Base-by-base conservation (phyloP, 2,329 filamentous ascomycete species). In the Amylocarpus encephaloides region DNA sequence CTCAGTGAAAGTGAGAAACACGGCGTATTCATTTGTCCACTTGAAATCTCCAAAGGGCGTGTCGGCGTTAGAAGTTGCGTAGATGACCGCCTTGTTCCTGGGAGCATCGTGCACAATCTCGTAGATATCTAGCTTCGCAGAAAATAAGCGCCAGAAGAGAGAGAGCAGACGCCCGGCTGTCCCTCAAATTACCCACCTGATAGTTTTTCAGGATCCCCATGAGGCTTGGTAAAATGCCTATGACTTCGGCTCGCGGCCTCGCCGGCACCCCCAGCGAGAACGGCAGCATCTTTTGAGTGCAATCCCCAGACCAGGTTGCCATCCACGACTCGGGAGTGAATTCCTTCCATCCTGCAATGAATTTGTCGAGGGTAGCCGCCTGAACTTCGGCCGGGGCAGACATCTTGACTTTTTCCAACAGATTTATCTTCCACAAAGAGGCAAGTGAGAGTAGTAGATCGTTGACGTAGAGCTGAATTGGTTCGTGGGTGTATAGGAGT, bases 311-410 rank as follows among this genome's bases (percentile, higher is more conserved):
- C 34, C 34, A 36, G 5, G 9, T 4, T 3, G 34, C 34, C 5
- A 16, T 36, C 4, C 4, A 5, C 5, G 4, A 4, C 34, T 36
- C 9, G 4, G 9, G 4, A 13, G 3, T 11, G 4, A 5, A 11
- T 54, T 34, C 48, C 51, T 36, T 56, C 53, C 32, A 59, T 59
- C 3, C 26, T 18, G 3, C 12, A 16, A 36, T 4, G 34, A 36
- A 36, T 10, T 36, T 36, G 34, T 36, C 34, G 34, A 36, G 34
- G 4, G 34, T 36, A 10, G 34, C 34, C 3, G 34, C 34, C 11
- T 36, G 34, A 10, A 36, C 11, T 4, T 36, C 12, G 34, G 34
- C 12, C 36, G 43, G 11, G 10, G 35, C 38, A 13, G 26, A 40
- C 48, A 64, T 55, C n/a, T n/a, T n/a, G n/a, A n/a, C n/a, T n/a